phyloP scores from a whole-genome alignment of 768 basidiomycete genomes.

The Boletus edulis region DNA sequence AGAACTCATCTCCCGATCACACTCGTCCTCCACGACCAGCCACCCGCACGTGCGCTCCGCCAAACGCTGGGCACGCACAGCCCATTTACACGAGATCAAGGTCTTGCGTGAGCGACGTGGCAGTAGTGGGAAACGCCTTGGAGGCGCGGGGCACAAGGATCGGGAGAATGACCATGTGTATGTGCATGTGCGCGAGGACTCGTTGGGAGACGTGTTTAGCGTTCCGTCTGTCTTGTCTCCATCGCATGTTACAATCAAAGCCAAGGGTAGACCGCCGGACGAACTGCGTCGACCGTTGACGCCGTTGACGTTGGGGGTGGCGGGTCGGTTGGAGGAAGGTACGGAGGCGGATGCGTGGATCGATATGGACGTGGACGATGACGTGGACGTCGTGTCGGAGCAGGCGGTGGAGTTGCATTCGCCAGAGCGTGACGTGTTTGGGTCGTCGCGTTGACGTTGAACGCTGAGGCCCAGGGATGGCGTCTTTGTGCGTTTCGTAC shows the following conservation, averaged over 20 bases:
- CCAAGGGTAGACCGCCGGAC: not conserved
- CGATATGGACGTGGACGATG: slow-evolving; percentile 38
- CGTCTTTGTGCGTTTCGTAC: no score
- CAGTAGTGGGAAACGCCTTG: slow-evolving; percentile 7
- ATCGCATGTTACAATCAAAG: not conserved
- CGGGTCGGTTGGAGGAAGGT: slow-evolving; percentile 5
- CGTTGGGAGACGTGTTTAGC: slow-evolving; percentile 18
- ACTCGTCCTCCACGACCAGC: slow-evolving; percentile 21
- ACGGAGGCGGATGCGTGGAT: slow-evolving; percentile 34
- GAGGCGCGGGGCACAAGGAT: not conserved
- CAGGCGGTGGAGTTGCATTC: slow-evolving; percentile 8
- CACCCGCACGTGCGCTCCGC: slow-evolving; percentile 33
- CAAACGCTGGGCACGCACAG: slow-evolving; percentile 59
- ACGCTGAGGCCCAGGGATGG: no score
- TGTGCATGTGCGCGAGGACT: not conserved
- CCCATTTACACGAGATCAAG: slow-evolving; percentile 68
- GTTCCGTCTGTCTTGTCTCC: not conserved
- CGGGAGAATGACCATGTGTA: slow-evolving; percentile 7
- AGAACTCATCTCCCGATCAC: slow-evolving; percentile 18
- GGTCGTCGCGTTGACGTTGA: not conserved
- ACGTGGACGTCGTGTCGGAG: slow-evolving; percentile 14
- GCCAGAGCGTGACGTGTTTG: slow-evolving; percentile 11
- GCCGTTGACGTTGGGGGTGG: slow-evolving; percentile 2
- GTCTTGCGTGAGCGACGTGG: slow-evolving; percentile 9
- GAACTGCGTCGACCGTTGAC: slow-evolving; percentile 4